phyloP scores from a whole-genome alignment of 805 yeast genomes.

The Kuraishia ogatae region DNA sequence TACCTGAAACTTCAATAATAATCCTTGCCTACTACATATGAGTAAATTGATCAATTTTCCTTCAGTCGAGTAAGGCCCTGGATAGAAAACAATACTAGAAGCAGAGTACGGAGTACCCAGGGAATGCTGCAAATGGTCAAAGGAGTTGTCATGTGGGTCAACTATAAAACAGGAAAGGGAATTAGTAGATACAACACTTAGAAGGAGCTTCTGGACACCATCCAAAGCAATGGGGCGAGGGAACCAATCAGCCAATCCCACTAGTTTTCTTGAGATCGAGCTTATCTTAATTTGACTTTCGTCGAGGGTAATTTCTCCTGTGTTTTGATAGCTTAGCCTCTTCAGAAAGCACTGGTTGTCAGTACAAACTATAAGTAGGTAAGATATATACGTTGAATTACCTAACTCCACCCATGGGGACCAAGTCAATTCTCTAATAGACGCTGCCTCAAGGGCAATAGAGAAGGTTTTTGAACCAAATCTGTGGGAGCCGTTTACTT shows the following conservation, averaged over 20 bases:
- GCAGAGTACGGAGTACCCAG: background rate
- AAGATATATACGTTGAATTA: background rate
- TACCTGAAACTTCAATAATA: background rate
- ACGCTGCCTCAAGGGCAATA: background rate
- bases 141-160: background rate
- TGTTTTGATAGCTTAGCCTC: background rate
- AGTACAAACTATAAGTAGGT: background rate
- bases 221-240: background rate
- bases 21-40: background rate
- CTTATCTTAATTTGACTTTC: background rate
- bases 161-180: background rate
- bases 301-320: background rate
- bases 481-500: background rate
- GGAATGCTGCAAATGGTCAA: background rate
- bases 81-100: background rate
- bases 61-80: background rate
- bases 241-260: background rate
- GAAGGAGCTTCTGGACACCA: background rate
- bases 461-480: background rate
- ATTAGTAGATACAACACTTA: background rate
- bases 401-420: constrained; percentile 4
- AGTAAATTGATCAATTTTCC: background rate
- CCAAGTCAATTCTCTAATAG: constrained; percentile 4
- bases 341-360: constrained; percentile 1
- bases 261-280: background rate